Conservation (phyloP, 345 rosid genomes). For the Pistacia vera region DNA sequence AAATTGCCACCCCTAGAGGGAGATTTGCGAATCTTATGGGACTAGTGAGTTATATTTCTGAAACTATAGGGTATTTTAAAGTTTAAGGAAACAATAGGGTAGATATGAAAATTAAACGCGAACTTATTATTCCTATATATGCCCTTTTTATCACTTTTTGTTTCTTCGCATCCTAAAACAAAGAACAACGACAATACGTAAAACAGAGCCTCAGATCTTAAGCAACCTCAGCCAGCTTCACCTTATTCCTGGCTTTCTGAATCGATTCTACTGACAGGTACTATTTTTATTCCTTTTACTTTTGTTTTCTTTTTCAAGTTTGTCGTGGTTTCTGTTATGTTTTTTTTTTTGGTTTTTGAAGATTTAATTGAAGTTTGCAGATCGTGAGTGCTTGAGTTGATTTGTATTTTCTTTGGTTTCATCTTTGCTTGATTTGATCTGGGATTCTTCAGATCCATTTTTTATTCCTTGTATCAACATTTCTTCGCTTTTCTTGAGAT, state of each 20-base stretch:
- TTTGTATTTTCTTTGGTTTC: background rate
- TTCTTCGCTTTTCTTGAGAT: background rate
- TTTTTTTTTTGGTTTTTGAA: background rate
- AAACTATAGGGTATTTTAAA: too few relatives aligned
- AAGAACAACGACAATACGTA: background rate
- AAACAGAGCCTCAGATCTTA: constrained; percentile 4
- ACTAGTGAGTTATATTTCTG: too few relatives aligned
- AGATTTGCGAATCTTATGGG: too few relatives aligned
- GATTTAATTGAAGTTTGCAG: background rate
- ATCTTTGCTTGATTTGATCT: background rate
- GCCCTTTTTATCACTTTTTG: background rate
- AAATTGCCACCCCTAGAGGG: too few relatives aligned
- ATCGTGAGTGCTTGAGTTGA: background rate
- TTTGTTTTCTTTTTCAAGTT: background rate
- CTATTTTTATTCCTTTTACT: background rate
- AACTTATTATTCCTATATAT: too few relatives aligned
- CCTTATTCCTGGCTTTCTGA: background rate
- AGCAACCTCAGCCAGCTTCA: background rate
- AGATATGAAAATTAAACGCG: too few relatives aligned
- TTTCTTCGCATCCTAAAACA: background rate
- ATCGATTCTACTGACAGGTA: background rate
- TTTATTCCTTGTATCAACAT: background rate
- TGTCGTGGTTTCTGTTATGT: background rate
- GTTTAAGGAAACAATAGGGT: too few relatives aligned
- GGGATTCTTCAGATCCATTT: constrained; percentile 3